Evolutionary conservation across 805 yeast species (phyloP).

Genomic region (Starmerella apicola): DNA sequence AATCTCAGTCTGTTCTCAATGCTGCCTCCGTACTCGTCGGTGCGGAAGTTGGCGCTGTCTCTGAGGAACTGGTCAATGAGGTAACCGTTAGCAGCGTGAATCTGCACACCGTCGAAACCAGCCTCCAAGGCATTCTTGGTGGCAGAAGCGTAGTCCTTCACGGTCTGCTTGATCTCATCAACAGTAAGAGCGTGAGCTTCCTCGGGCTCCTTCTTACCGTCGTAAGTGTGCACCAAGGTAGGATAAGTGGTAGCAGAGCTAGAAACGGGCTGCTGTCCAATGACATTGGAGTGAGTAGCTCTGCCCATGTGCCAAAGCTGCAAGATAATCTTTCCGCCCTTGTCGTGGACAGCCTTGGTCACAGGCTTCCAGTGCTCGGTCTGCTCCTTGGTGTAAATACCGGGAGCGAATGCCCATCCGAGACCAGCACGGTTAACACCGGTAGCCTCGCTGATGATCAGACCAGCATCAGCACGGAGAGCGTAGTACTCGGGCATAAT

Average conservation of each 20-base stretch:
- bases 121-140: slow-evolving; percentile 41
- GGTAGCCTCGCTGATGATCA: slow-evolving; percentile 49
- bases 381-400: slow-evolving; percentile 25
- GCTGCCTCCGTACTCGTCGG: slow-evolving; percentile 54
- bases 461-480: slow-evolving; percentile 38
- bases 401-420: slow-evolving; percentile 29
- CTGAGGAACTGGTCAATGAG: slow-evolving; percentile 38
- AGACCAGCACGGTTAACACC: slow-evolving; percentile 34
- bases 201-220: slow-evolving; percentile 15
- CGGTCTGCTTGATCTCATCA: slow-evolving; percentile 34
- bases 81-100: slow-evolving; percentile 56
- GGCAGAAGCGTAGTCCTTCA: slow-evolving; percentile 39
- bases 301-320: slow-evolving; percentile 20
- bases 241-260: slow-evolving; percentile 11
- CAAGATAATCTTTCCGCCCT: slow-evolving; percentile 18
- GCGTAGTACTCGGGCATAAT: slow-evolving; percentile 40
- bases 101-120: slow-evolving; percentile 53
- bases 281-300: slow-evolving; percentile 14
- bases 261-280: slow-evolving; percentile 12
- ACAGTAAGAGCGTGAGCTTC: slow-evolving; percentile 31
- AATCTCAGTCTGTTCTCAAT: slow-evolving; percentile 46
- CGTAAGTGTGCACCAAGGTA: slow-evolving; percentile 7
- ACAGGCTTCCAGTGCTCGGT: slow-evolving; percentile 29
- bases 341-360: slow-evolving; percentile 22
- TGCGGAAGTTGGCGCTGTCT: slow-evolving; percentile 37